These are phyloP conservation scores for Cenchrus fungigraminus DNA, from an alignment of 176 grass and related monocot genomes.

Conservation along the genomic window DNA sequence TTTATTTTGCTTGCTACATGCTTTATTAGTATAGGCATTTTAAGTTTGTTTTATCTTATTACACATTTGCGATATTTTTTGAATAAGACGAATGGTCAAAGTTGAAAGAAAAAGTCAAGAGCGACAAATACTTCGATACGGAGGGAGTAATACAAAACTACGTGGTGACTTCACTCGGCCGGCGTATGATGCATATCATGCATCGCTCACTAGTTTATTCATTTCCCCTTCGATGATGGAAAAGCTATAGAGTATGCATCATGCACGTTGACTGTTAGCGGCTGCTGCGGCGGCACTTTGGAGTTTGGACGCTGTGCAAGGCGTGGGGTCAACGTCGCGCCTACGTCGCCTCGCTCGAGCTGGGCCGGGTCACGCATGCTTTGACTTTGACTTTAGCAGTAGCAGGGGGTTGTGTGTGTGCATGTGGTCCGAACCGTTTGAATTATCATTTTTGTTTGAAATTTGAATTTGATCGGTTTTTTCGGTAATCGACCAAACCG, in stretches of 20 bases:
- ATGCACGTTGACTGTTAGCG: neutral
- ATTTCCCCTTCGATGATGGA: neutral
- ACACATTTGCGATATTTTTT: too few species aligned
- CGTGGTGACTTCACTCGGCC: neutral
- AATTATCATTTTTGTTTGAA: too few species aligned
- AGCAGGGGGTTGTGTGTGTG: neutral
- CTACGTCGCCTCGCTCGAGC: neutral
- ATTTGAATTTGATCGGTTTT: too few species aligned
- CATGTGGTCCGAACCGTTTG: neutral
- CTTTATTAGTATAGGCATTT: too few species aligned
- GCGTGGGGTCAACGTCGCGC: neutral
- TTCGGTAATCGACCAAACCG: too few species aligned
- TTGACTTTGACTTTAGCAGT: conserved; percentile 13
- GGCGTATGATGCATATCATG: neutral
- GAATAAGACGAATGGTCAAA: too few species aligned
- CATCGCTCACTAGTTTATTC: neutral
- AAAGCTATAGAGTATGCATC: neutral
- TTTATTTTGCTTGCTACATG: too few species aligned
- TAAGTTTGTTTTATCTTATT: too few species aligned
- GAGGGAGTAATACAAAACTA: too few species aligned
- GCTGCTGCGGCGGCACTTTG: neutral
- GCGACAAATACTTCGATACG: too few species aligned
- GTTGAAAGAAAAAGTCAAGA: too few species aligned
- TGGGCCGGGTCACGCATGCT: neutral
- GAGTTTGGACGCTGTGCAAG: neutral